These are phyloP conservation scores for Kodamaea kaohsiungensis DNA, from an alignment of 805 yeast species.

Conservation along the genomic window DNA sequence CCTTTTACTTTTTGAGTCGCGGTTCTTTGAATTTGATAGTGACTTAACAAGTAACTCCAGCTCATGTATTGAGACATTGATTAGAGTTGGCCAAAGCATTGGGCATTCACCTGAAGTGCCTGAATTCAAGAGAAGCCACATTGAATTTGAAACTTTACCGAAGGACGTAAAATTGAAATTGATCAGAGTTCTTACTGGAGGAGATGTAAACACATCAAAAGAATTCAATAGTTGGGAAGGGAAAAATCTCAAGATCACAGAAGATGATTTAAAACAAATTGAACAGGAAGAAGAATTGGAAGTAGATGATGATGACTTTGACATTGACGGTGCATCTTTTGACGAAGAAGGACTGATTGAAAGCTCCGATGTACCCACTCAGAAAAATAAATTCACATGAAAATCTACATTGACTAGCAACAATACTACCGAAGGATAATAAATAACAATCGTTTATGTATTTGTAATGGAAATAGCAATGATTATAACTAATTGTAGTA, in stretches of 20 bases:
- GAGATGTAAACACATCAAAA: conserved; percentile 36
- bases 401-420: not conserved
- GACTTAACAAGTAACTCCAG: conserved; percentile 72
- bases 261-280: conserved; percentile 6
- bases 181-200: conserved; percentile 61
- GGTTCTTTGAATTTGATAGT: conserved; percentile 59
- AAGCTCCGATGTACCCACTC: not conserved
- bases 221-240: conserved; percentile 42
- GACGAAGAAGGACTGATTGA: conserved; percentile 21
- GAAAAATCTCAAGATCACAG: conserved; percentile 25
- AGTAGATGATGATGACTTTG: conserved; percentile 12
- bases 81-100: conserved; percentile 87
- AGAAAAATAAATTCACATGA: conserved; percentile 1
- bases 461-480: not conserved
- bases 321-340: conserved; percentile 15
- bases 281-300: conserved; percentile 1
- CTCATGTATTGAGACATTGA: conserved; percentile 75
- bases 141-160: conserved; percentile 47
- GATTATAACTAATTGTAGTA: not conserved
- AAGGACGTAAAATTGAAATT: conserved; percentile 50
- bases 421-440: not conserved
- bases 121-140: conserved; percentile 51
- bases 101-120: conserved; percentile 63
- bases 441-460: not conserved
- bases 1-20: conserved; percentile 59